These are phyloP conservation scores for Nigrograna mackinnonii DNA, from an alignment of 2,329 filamentous ascomycete genomes.

Conservation along the genomic window DNA sequence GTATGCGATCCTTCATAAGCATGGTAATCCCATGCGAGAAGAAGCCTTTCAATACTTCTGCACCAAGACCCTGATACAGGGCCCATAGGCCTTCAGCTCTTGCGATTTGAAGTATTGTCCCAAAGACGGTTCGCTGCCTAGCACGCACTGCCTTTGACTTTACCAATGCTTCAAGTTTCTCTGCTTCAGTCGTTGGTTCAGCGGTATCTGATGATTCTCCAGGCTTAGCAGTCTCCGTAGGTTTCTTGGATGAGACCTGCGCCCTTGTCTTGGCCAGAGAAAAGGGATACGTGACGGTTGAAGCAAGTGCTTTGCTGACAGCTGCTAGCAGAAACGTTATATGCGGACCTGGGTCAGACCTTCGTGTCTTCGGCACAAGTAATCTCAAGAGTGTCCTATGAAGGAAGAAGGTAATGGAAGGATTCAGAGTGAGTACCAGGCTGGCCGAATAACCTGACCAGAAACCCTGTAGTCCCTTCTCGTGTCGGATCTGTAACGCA, in stretches of 20 bases:
- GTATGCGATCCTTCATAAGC: slow-evolving; percentile 79
- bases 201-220: slow-evolving; percentile 23
- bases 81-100: slow-evolving; percentile 68
- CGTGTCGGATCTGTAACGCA: slow-evolving; percentile 63
- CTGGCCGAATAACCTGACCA: slow-evolving; percentile 89
- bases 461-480: slow-evolving; percentile 75
- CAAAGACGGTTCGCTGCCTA: slow-evolving; percentile 60
- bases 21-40: slow-evolving; percentile 86
- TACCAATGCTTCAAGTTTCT: neutral
- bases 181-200: slow-evolving; percentile 24
- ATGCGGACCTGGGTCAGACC: slow-evolving; percentile 56
- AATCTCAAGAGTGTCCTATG: slow-evolving; percentile 71
- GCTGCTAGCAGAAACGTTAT: slow-evolving; percentile 72
- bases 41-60: slow-evolving; percentile 81
- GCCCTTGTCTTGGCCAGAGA: slow-evolving; percentile 81
- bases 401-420: slow-evolving; percentile 82
- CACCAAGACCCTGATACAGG: slow-evolving; percentile 75
- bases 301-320: slow-evolving; percentile 76
- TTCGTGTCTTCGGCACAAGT: slow-evolving; percentile 58
- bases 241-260: slow-evolving; percentile 60
- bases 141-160: slow-evolving; percentile 25
- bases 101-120: slow-evolving; percentile 60
- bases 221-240: slow-evolving; percentile 26
- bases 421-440: slow-evolving; percentile 80
- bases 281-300: slow-evolving; percentile 80